Percentiles rank a stretch among this genome's conserved stretches.
Evolutionary conservation across 2,329 filamentous ascomycete genomes (phyloP).

Genomic region (Fusarium redolens): DNA sequence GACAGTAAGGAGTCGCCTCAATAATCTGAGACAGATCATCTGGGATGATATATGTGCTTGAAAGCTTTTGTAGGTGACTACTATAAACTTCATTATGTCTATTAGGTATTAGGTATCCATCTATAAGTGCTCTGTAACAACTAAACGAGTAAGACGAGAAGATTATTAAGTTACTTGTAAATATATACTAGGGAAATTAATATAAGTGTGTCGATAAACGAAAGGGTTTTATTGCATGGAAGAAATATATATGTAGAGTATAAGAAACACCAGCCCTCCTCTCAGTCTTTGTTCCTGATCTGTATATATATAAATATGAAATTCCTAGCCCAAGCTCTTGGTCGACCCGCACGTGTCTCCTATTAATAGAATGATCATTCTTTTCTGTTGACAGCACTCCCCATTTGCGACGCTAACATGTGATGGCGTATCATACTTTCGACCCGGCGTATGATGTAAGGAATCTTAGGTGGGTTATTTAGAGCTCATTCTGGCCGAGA

Average conservation of each 20-base stretch:
- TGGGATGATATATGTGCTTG: no score
- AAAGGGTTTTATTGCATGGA: not conserved
- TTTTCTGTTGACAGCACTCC: not conserved
- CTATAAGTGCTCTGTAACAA: not conserved
- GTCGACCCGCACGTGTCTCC: no score
- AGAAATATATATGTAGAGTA: no score
- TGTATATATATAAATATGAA: not conserved
- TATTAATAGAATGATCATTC: not conserved
- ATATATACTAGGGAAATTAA: not conserved
- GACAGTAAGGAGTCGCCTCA: not conserved
- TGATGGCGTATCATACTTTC: not conserved
- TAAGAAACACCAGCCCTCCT: not conserved
- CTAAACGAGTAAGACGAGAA: not conserved
- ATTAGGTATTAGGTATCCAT: not conserved
- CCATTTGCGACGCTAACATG: fast-evolving
- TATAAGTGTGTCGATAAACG: not conserved
- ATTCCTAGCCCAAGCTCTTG: not conserved
- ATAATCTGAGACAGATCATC: no score
- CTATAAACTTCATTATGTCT: not conserved
- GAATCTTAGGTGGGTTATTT: not conserved
- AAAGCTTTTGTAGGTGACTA: not conserved
- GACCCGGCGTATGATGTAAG: not conserved
- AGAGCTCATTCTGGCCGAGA: no score
- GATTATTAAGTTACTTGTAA: not conserved
- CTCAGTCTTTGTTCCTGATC: not conserved